Evolutionary conservation across 768 basidiomycete species (phyloP), one percentile per base, ranked within the genome.

Genomic region (Agaricus subrufescens): DNA sequence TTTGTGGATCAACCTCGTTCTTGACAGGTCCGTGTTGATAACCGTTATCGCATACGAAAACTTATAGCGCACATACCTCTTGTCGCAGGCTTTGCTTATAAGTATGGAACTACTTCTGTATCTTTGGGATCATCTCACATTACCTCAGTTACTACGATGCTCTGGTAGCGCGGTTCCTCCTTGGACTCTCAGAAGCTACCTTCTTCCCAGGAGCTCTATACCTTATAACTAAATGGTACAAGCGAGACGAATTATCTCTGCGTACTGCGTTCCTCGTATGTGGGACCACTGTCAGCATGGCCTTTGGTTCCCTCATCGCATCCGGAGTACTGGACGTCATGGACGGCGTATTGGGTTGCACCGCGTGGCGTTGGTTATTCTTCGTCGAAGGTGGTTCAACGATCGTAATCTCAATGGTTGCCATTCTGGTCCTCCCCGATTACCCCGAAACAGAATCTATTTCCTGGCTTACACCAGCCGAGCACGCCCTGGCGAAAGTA

Each of bases 281-380:
- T 59, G 90, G 91, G 19, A 83, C 77, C 62, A 73, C 91, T 31
- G 83, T 91, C 52, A 84, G 83, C 52, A 94, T 91, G 73, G 91
- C 89, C 0, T 91, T 92, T 65, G 90, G 91, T 4, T 77, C 88
- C 2, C 72, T 93, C 10, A 80, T 93, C 50, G 89, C 90, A 9
- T 87, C 88, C 31, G 85, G 81, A 1, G 87, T 93, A 50, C 77
- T 93, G 19, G 75, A 81, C 60, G 71, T 73, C 9, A 89, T 92
- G 86, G 79, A 90, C 38, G 86, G 85, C 4, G 76, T 75, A 52
- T 71, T 83, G 14, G 90, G 89, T 0, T 73, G 80, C 55, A 76
- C 86, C 5, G 87, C 86, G 0, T 94, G 91, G 91, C 74, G 86
- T 62, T 91, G 87, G 86, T 72, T 89, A 15, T 89, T 89, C 71